A percentile compares a stretch with the other conserved stretches of the same genome.
Evolutionary conservation across 306 rosid species (phyloP).

Genomic region (Castanopsis chinensis): DNA sequence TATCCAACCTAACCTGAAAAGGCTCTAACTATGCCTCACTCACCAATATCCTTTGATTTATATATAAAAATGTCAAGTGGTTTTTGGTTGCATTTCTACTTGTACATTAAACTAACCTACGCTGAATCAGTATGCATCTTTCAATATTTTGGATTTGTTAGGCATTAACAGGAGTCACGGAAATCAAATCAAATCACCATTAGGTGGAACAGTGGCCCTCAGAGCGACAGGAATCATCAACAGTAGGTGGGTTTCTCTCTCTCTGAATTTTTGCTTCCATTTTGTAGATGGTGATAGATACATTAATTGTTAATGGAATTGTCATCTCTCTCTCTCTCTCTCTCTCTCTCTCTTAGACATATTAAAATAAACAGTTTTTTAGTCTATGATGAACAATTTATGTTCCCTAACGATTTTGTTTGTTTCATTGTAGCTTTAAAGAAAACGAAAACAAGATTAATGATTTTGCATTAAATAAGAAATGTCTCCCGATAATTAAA

Average conservation of each 20-base stretch:
- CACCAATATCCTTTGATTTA: background rate
- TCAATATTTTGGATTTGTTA: background rate
- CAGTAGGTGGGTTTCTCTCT: no score
- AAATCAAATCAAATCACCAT: background rate
- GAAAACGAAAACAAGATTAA: background rate
- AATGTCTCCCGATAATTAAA: background rate
- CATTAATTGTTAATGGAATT: background rate
- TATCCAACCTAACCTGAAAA: conserved; percentile 18
- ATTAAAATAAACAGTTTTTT: background rate
- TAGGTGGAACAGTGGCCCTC: background rate
- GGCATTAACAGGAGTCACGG: background rate
- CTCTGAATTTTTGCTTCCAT: background rate
- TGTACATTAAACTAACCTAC: background rate
- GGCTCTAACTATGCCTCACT: background rate
- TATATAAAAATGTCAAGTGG: background rate
- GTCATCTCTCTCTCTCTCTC: background rate
- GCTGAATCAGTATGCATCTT: background rate
- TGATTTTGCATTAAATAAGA: background rate
- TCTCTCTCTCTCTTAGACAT: background rate
- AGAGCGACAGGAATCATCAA: no score
- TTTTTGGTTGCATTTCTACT: background rate
- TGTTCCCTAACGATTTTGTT: background rate
- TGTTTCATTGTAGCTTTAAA: background rate
- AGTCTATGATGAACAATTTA: background rate
- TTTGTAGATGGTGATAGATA: background rate